Conservation (phyloP, 768 basidiomycete genomes). For the Cyclocybe cylindracea region DNA sequence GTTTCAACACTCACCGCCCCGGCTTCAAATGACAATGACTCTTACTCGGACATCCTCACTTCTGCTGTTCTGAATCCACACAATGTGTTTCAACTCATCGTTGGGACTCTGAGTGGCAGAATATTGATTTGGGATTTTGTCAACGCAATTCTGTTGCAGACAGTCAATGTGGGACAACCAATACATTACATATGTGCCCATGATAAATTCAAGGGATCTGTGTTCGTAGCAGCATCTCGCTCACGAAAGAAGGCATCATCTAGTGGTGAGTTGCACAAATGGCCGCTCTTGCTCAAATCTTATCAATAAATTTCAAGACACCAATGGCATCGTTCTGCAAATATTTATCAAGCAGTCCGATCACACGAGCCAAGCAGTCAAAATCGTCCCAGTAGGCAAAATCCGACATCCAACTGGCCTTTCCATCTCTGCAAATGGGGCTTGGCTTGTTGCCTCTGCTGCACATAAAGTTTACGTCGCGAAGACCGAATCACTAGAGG, state of each 20-base stretch:
- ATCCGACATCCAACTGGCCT: conserved; percentile 63
- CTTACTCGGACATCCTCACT: conserved; percentile 59
- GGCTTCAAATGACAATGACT: conserved; percentile 32
- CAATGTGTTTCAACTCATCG: conserved; percentile 89
- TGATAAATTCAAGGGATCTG: conserved; percentile 60
- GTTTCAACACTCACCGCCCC: conserved; percentile 79
- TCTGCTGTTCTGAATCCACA: conserved; percentile 77
- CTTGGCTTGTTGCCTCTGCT: conserved; percentile 74
- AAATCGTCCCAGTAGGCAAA: conserved; percentile 65
- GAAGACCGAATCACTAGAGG: conserved; percentile 50
- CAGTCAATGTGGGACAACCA: conserved; percentile 67
- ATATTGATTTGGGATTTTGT: conserved; percentile 93
- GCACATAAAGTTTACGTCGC: conserved; percentile 82
- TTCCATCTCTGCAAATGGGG: conserved; percentile 72
- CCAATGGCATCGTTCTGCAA: conserved; percentile 60
- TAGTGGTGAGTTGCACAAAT: conserved; percentile 26
- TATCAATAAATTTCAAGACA: conserved; percentile 34
- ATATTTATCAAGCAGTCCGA: conserved; percentile 57
- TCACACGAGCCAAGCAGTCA: conserved; percentile 47
- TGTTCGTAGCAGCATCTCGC: conserved; percentile 71
- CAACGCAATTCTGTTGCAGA: conserved; percentile 77
- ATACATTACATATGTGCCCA: conserved; percentile 76
- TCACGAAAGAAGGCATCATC: conserved; percentile 42
- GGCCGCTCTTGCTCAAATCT: background rate
- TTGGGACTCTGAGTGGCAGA: conserved; percentile 80